These are phyloP conservation scores for Castanea mollissima DNA, from an alignment of 306 rosid genomes.

Conservation along the genomic window DNA sequence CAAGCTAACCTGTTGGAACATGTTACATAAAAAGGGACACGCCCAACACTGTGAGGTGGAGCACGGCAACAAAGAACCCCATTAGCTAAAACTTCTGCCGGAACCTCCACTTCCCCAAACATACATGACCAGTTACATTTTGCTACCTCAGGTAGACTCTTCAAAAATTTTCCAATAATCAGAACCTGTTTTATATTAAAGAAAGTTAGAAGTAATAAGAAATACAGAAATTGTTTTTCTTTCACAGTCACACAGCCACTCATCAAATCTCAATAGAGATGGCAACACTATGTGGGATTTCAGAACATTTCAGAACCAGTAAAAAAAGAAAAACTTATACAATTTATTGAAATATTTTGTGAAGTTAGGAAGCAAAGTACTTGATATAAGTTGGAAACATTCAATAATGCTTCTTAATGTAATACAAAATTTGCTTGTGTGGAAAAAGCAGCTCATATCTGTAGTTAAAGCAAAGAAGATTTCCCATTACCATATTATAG, in stretches of 20 bases:
- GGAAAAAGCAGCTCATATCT: constrained; percentile 14
- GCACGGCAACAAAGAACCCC: constrained; percentile 80
- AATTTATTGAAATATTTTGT: neutral
- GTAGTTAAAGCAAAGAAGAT: neutral
- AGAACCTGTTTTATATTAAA: constrained; percentile 55
- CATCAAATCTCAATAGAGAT: neutral
- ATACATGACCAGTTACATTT: constrained; percentile 75
- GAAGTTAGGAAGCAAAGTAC: constrained; percentile 1
- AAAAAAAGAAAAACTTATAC: neutral
- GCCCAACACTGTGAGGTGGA: constrained; percentile 64
- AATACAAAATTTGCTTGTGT: constrained; percentile 10
- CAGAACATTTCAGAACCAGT: neutral
- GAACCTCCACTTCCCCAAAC: constrained; percentile 95
- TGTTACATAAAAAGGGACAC: constrained; percentile 82
- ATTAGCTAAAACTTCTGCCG: constrained; percentile 67
- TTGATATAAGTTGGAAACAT: neutral
- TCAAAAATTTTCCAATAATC: constrained; percentile 67
- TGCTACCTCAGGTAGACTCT: constrained; percentile 38
- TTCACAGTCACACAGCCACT: neutral
- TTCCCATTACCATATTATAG: neutral
- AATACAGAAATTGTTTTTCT: neutral
- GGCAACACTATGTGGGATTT: neutral
- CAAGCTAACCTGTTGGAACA: constrained; percentile 90
- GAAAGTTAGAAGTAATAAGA: constrained; percentile 13
- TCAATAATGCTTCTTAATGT: constrained; percentile 7